These are phyloP conservation scores for Panellus pusillus DNA, from an alignment of 768 basidiomycete genomes.

Conservation along the genomic window DNA sequence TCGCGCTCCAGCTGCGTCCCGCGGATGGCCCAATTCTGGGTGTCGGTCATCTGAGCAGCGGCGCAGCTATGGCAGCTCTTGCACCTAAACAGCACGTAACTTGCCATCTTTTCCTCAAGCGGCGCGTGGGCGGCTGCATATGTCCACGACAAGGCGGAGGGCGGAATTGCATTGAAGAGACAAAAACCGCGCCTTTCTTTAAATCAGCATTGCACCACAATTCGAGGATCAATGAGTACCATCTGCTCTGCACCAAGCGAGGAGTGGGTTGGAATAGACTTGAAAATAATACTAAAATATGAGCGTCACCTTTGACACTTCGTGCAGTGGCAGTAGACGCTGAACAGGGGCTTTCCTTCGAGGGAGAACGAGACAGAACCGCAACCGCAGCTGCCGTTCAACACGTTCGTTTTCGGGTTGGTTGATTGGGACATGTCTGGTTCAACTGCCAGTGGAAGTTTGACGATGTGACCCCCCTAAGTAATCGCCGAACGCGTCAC, in stretches of 20 bases:
- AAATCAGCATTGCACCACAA: neutral
- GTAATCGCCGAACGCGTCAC: too few relatives aligned
- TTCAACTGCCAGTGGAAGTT: too few relatives aligned
- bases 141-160: slow-evolving; percentile 19
- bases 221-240: neutral
- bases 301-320: slow-evolving; percentile 8
- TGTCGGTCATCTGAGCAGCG: slow-evolving; percentile 5
- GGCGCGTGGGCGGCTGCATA: neutral
- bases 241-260: neutral
- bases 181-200: slow-evolving; percentile 16
- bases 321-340: slow-evolving; percentile 22
- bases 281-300: too few relatives aligned
- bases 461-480: too few relatives aligned
- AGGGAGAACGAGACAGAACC: slow-evolving; percentile 9
- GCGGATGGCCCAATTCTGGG: slow-evolving; percentile 15
- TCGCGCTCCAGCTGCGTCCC: slow-evolving; percentile 20
- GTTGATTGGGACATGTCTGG: too few relatives aligned
- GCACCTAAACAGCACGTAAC: slow-evolving; percentile 14
- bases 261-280: too few relatives aligned
- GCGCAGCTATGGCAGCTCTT: slow-evolving; percentile 15
- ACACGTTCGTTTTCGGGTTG: neutral
- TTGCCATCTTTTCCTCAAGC: neutral
- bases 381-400: slow-evolving; percentile 18
- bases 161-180: slow-evolving; percentile 13
- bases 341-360: slow-evolving; percentile 18